Conservation (phyloP, 2,329 filamentous ascomycete species). For the Fusarium oxysporum region DNA sequence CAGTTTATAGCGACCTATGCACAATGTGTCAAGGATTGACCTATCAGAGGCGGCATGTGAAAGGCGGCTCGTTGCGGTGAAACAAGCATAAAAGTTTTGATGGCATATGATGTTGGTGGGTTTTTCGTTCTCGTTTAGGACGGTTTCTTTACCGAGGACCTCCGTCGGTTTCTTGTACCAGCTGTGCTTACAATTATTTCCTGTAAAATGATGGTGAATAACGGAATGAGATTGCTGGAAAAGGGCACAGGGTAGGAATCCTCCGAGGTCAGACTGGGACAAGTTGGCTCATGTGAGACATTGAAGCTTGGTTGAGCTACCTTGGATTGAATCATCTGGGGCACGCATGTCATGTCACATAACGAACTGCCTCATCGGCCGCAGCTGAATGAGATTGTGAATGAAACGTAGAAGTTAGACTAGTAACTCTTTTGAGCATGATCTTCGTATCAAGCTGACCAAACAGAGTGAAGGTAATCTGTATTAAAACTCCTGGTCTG, state of each 20-base stretch:
- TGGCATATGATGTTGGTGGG: background rate
- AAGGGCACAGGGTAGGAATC: background rate
- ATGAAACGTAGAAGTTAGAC: background rate
- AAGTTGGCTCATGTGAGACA: background rate
- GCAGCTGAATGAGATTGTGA: background rate
- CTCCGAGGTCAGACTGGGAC: background rate
- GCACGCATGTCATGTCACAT: background rate
- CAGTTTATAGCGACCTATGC: background rate
- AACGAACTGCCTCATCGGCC: background rate
- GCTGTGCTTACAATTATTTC: no score
- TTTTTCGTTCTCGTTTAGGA: no score
- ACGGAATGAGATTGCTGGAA: accelerated
- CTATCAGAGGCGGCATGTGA: background rate
- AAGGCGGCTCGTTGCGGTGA: background rate
- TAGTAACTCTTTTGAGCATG: background rate
- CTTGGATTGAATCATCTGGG: background rate
- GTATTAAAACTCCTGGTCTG: background rate
- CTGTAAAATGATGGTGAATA: background rate
- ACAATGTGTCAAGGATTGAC: background rate
- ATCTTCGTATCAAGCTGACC: background rate
- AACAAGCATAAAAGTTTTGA: background rate
- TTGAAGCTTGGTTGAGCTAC: background rate
- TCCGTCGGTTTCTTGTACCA: background rate
- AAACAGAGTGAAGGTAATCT: background rate
- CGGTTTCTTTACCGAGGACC: background rate